Percentiles rank a stretch among this genome's conserved stretches.
phyloP scores from a whole-genome alignment of 2,329 filamentous ascomycete species.

The Penicillium sp. region DNA sequence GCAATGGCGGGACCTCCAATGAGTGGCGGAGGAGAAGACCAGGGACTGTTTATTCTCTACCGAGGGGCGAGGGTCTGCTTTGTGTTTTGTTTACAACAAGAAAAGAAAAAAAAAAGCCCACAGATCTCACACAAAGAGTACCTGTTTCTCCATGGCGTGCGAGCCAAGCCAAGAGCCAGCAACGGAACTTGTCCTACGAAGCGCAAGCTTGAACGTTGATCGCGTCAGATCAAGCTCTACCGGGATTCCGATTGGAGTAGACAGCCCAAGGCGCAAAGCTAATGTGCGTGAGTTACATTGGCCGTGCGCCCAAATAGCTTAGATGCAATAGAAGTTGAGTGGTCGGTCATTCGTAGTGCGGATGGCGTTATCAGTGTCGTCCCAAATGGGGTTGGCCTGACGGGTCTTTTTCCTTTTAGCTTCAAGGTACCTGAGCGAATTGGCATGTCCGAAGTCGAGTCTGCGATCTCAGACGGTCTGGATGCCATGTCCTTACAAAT shows the following conservation, averaged over 20 bases:
- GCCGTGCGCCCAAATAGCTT: neutral
- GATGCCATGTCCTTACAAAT: neutral
- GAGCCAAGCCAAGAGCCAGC: constrained; percentile 2
- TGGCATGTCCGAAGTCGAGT: neutral
- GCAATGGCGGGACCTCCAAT: neutral
- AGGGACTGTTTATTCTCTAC: neutral
- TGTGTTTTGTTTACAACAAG: neutral
- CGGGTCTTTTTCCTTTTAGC: neutral
- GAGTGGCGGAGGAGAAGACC: neutral
- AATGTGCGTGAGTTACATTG: constrained; percentile 5
- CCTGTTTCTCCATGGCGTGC: constrained; percentile 7
- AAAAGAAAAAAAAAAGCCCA: no score
- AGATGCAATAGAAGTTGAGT: neutral
- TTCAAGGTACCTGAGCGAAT: neutral
- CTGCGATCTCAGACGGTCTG: neutral
- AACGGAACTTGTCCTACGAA: neutral
- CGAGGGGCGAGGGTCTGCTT: neutral
- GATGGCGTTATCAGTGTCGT: constrained; percentile 19
- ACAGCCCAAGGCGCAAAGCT: neutral
- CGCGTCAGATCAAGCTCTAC: constrained; percentile 4
- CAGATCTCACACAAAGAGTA: neutral
- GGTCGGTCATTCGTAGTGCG: constrained; percentile 9
- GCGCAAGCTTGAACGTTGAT: neutral
- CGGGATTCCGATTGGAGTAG: neutral
- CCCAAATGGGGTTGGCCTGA: constrained; percentile 4